Conservation (phyloP, 192 early-diverging fungal genomes). For the Anaeromyces robustus region DNA sequence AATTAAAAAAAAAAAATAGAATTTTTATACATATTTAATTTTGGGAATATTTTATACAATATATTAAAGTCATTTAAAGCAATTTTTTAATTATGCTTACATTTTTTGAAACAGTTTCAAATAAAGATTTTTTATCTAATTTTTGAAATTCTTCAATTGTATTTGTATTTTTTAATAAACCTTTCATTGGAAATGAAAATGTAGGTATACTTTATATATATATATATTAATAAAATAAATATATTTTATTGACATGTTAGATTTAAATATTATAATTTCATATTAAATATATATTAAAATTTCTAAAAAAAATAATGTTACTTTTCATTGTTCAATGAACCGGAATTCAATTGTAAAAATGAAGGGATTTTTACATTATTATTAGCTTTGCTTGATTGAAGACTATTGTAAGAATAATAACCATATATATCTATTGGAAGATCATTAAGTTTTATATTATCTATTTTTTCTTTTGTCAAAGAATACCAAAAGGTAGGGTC, state of each 20-base stretch:
- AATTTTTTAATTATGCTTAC: constrained; percentile 9
- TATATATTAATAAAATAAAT: neutral
- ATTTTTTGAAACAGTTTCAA: constrained; percentile 36
- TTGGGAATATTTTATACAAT: no score
- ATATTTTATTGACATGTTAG: no score
- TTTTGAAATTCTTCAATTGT: constrained; percentile 83
- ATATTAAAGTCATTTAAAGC: neutral
- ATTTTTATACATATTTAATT: no score
- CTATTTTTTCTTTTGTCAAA: constrained; percentile 69
- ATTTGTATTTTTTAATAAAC: constrained; percentile 73
- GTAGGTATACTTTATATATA: constrained; percentile 11
- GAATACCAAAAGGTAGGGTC: constrained; percentile 83
- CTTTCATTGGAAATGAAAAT: constrained; percentile 26
- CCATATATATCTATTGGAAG: constrained; percentile 29
- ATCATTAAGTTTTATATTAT: constrained; percentile 65
- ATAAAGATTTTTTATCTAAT: constrained; percentile 54
- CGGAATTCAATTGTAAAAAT: constrained; percentile 38
- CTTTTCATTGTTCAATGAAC: constrained; percentile 23
- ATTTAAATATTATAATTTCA: neutral
- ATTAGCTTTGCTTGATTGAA: constrained; percentile 6
- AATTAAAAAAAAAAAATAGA: constrained; percentile 6
- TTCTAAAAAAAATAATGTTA: no score
- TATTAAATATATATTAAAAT: neutral
- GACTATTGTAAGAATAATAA: constrained; percentile 41
- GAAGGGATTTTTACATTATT: constrained; percentile 29